Conservation (phyloP, 2,329 filamentous ascomycete species). For the Aspergillus proliferans region DNA sequence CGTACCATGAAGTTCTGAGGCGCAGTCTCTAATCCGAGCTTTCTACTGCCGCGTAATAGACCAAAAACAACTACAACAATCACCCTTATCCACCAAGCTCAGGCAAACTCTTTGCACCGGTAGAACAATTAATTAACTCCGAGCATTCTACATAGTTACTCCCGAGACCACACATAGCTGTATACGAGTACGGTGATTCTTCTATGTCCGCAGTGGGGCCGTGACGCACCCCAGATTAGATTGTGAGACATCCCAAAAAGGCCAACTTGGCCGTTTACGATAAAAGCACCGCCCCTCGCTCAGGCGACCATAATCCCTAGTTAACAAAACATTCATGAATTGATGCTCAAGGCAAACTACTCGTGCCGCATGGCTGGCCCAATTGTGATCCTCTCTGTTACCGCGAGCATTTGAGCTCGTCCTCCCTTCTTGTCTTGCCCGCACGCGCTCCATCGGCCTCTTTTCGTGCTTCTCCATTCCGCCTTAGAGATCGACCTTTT, state of each 20-base stretch:
- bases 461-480: conserved; percentile 5
- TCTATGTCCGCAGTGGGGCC: neutral
- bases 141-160: too few species aligned
- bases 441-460: neutral
- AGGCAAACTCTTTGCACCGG: too few species aligned
- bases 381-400: conserved; percentile 13
- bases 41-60: too few species aligned
- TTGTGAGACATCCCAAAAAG: neutral
- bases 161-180: too few species aligned
- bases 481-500: conserved; percentile 5
- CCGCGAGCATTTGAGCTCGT: conserved; percentile 14
- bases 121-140: too few species aligned
- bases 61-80: too few species aligned
- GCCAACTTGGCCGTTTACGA: neutral
- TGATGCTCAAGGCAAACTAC: neutral
- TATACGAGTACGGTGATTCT: too few species aligned
- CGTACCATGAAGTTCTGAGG: too few species aligned
- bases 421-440: conserved; percentile 1
- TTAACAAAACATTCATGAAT: too few species aligned
- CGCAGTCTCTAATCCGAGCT: too few species aligned
- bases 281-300: neutral
- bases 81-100: too few species aligned
- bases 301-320: neutral
- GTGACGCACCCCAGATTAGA: neutral
- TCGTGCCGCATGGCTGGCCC: conserved; percentile 21